Base-by-base conservation (phyloP, 257 asterid species). In the Dorcoceras hygrometricum region DNA sequence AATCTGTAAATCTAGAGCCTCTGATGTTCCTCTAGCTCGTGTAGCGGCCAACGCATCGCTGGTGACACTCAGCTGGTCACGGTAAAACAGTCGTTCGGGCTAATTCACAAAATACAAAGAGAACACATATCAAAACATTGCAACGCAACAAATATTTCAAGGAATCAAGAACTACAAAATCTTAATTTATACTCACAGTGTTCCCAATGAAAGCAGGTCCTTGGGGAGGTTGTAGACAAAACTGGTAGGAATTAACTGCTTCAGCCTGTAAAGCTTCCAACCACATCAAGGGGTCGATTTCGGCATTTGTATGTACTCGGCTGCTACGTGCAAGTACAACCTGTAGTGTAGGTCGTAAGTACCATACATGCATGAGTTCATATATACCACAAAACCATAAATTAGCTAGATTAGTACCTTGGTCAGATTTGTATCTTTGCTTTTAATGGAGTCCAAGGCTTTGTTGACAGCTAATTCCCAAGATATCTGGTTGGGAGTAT, bases 31-130 rank as follows among this genome's bases (percentile, higher is more conserved):
- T 78, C 99, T 85, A 46, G 95, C 95, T 57, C 97, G 84, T 43
- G 99, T 94, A 76, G 79, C 99, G 63, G 99, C 99, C 81, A 94
- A 83, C 70, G 99, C 99, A 74, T 94, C 99, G 62, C 99, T 94
- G 64, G 66, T 81, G 66, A 94, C 72, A n/a, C 74, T 90, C 59
- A 88, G 87, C 67, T 68, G 80, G 58, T 86, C 70, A 53, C 99
- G 84, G 57, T 92, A 80, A 81, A 94, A 94, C 51, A 94, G 85
- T 77, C 87, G 87, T 85, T 94, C 99, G 0, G 99, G 97, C 99
- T 94, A 73, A 39, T 76, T 59, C 67, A 74, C 34, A 65, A 58
- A 54, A 53, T 53, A 54, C 54, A 73, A 77, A 67, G 10, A 53
- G 59, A 65, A 68, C n/a, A n/a, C n/a, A n/a, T 7, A 48, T 69